phyloP scores from a whole-genome alignment of 495 filamentous ascomycete genomes.

The Geoglossum glabrum region DNA sequence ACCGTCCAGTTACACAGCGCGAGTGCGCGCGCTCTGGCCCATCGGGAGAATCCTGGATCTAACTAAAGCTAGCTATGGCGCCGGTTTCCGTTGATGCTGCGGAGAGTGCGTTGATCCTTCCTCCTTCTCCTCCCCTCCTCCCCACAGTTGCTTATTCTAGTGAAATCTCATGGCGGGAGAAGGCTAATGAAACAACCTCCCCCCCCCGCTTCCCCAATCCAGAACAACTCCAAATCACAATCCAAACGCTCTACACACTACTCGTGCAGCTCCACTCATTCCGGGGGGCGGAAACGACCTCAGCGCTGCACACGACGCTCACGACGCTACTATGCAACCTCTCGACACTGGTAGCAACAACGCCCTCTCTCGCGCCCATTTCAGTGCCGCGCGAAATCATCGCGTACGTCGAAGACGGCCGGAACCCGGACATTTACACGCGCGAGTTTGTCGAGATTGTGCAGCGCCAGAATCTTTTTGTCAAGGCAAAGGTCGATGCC shows the following conservation, averaged over 20 bases:
- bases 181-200: not conserved
- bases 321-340: slow-evolving; percentile 21
- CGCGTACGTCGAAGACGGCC: slow-evolving; percentile 75
- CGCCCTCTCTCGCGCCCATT: slow-evolving; percentile 24
- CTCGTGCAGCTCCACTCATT: slow-evolving; percentile 55
- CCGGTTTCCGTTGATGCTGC: not conserved
- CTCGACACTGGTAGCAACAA: slow-evolving; percentile 23
- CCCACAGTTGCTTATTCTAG: not conserved
- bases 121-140: not conserved
- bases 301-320: slow-evolving; percentile 28
- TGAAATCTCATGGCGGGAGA: not conserved
- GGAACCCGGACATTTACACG: slow-evolving; percentile 97
- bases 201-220: too few relatives aligned
- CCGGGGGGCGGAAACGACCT: slow-evolving; percentile 37
- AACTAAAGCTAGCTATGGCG: not conserved
- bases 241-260: slow-evolving; percentile 75
- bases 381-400: slow-evolving; percentile 73
- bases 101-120: not conserved
- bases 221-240: slow-evolving; percentile 49
- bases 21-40: too few relatives aligned
- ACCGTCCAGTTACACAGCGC: too few relatives aligned
- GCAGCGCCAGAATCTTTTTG: slow-evolving; percentile 60
- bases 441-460: slow-evolving; percentile 89
- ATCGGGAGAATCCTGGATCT: too few relatives aligned
- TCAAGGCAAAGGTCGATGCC: slow-evolving; percentile 67